phyloP scores from a whole-genome alignment of 768 basidiomycete species.

The Holtermannia corniformis region DNA sequence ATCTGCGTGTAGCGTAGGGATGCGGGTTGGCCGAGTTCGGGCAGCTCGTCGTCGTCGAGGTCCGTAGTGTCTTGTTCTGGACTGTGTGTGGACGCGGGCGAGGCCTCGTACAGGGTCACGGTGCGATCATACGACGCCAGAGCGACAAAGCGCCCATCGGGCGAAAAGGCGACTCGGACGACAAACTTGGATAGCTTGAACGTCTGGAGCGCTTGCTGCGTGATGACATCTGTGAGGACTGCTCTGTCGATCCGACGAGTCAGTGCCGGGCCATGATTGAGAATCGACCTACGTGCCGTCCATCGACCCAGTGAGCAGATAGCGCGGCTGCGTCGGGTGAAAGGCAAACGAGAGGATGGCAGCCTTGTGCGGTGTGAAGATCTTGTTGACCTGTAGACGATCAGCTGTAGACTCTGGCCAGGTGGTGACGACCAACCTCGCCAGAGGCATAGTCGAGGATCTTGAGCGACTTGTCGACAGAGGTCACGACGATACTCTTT shows the following conservation, averaged over 20 bases:
- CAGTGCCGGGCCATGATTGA: not conserved
- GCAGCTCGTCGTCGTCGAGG: constrained; percentile 31
- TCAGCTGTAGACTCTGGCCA: not conserved
- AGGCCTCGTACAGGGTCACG: constrained; percentile 27
- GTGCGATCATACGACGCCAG: constrained; percentile 36
- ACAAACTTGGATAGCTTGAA: constrained; percentile 35
- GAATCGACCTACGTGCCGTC: constrained; percentile 34
- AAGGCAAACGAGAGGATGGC: constrained; percentile 30
- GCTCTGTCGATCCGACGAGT: constrained; percentile 15
- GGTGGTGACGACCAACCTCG: constrained; percentile 18
- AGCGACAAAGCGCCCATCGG: constrained; percentile 27
- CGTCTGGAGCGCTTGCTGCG: constrained; percentile 25
- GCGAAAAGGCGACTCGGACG: constrained; percentile 29
- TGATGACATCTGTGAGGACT: constrained; percentile 36
- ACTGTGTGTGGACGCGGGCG: not conserved
- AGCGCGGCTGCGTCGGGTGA: constrained; percentile 29
- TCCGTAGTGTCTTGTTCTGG: constrained; percentile 10
- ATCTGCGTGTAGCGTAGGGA: constrained; percentile 22
- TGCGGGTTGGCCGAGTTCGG: constrained; percentile 26
- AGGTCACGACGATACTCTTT: constrained; percentile 25
- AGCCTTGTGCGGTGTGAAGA: constrained; percentile 31
- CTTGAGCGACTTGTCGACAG: constrained; percentile 36
- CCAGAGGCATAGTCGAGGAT: constrained; percentile 27
- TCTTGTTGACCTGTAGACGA: constrained; percentile 22
- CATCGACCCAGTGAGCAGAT: constrained; percentile 38